Evolutionary conservation across 805 yeast species (phyloP).

Genomic region (Candida sonorensis): DNA sequence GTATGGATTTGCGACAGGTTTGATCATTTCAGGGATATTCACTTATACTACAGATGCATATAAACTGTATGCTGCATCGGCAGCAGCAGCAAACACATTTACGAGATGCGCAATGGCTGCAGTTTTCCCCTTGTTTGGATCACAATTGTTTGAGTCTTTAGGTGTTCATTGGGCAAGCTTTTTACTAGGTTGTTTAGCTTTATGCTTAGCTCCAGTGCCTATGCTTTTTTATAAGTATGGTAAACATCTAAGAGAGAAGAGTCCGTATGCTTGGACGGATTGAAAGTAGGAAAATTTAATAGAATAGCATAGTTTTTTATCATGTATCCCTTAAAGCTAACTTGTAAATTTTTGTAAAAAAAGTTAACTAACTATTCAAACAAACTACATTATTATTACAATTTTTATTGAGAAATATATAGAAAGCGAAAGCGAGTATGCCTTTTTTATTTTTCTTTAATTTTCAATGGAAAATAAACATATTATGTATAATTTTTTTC

Average conservation of each 20-base stretch:
- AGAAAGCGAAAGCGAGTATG: no score
- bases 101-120: constrained; percentile 50
- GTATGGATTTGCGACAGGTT: constrained; percentile 38
- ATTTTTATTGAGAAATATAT: no score
- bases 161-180: constrained; percentile 56
- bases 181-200: constrained; percentile 42
- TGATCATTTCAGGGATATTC: constrained; percentile 34
- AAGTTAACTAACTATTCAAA: background rate
- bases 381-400: no score
- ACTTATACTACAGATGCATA: constrained; percentile 37
- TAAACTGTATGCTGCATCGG: constrained; percentile 45
- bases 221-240: constrained; percentile 46
- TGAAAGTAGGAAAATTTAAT: no score
- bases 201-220: constrained; percentile 48
- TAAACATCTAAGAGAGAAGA: constrained; percentile 33
- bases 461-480: no score
- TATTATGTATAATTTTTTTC: no score
- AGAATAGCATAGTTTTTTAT: no score
- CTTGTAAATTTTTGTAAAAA: background rate
- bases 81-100: constrained; percentile 44
- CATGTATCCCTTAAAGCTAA: background rate
- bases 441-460: no score
- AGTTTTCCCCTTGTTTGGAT: constrained; percentile 49
- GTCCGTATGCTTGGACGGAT: constrained; percentile 39
- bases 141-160: constrained; percentile 47